Evolutionary conservation across 2,329 filamentous ascomycete species (phyloP).

Genomic region (Paraphaeosphaeria sporulosa): DNA sequence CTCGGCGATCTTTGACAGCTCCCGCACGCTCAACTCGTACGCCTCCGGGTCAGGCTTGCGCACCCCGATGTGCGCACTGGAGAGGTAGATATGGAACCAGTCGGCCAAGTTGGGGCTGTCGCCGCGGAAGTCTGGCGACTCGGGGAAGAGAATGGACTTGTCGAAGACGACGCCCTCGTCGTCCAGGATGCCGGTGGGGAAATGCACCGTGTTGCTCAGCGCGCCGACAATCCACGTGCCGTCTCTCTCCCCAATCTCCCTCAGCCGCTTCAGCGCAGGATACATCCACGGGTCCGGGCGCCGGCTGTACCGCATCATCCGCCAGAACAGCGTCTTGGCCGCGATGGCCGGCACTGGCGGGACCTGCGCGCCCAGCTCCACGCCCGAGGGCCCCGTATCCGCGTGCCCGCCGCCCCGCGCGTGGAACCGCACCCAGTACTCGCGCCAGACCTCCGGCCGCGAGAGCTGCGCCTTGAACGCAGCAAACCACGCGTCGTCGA

Average conservation of each 20-base stretch:
- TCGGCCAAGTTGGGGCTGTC: constrained; percentile 62
- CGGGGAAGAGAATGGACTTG: constrained; percentile 40
- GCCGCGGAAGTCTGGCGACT: constrained; percentile 31
- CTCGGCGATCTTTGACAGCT: constrained; percentile 69
- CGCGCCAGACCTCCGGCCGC: constrained; percentile 70
- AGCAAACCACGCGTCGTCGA: constrained; percentile 78
- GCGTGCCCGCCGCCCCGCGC: constrained; percentile 21
- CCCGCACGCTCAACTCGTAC: constrained; percentile 75
- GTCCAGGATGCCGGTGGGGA: constrained; percentile 76
- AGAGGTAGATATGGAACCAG: constrained; percentile 87
- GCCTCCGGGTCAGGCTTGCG: constrained; percentile 86
- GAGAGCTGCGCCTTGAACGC: constrained; percentile 79
- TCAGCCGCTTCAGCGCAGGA: constrained; percentile 77
- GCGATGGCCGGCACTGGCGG: constrained; percentile 78
- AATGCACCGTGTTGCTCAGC: constrained; percentile 88
- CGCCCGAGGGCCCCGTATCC: constrained; percentile 40
- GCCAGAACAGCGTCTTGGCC: constrained; percentile 81
- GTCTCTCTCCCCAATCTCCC: constrained; percentile 60
- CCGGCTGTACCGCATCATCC: constrained; percentile 83
- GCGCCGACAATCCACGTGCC: constrained; percentile 67
- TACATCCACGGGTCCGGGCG: constrained; percentile 86
- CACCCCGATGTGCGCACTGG: constrained; percentile 83
- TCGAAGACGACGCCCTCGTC: constrained; percentile 57
- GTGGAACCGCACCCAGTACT: constrained; percentile 55
- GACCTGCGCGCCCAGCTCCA: constrained; percentile 31